A percentile compares a stretch with the other conserved stretches of the same genome.
Evolutionary conservation across 1,139 yeast genomes (phyloP).

Genomic region (Groenewaldozyma auringiensis): DNA sequence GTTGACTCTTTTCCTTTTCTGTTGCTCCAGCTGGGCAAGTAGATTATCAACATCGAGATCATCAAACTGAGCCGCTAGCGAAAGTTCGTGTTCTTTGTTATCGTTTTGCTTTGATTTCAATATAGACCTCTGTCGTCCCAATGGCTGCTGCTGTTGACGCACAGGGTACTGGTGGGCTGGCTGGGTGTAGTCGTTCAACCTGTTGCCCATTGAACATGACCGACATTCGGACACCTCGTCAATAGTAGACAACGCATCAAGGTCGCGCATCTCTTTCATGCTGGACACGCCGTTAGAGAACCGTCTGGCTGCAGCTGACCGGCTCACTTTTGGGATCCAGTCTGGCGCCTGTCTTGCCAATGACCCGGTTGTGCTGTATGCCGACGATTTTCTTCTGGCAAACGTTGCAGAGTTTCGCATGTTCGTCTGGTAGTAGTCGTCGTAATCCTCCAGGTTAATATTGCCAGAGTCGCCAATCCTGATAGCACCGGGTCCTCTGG

Average conservation of each 20-base stretch:
- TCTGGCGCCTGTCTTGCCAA: neutral
- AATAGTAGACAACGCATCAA: neutral
- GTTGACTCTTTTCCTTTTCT: constrained; percentile 18
- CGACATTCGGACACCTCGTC: constrained; percentile 1
- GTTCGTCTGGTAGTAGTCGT: neutral
- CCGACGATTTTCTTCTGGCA: neutral
- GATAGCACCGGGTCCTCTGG: neutral
- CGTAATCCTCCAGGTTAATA: neutral
- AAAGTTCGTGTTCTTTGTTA: constrained; percentile 8
- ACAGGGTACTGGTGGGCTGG: neutral
- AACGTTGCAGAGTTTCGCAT: neutral
- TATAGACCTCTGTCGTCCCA: constrained; percentile 7
- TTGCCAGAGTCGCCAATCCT: neutral
- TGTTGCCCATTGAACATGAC: neutral
- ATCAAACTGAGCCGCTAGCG: neutral
- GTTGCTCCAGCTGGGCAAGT: constrained; percentile 21
- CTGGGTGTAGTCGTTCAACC: neutral
- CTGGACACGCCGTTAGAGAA: neutral
- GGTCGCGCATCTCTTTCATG: neutral
- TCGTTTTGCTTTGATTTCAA: constrained; percentile 10
- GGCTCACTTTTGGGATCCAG: neutral
- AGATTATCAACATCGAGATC: constrained; percentile 14
- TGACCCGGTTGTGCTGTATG: neutral
- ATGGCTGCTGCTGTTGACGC: neutral
- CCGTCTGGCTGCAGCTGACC: neutral